Conservation (phyloP, 1,139 yeast genomes). For the Wickerhamiella pararugosa region DNA sequence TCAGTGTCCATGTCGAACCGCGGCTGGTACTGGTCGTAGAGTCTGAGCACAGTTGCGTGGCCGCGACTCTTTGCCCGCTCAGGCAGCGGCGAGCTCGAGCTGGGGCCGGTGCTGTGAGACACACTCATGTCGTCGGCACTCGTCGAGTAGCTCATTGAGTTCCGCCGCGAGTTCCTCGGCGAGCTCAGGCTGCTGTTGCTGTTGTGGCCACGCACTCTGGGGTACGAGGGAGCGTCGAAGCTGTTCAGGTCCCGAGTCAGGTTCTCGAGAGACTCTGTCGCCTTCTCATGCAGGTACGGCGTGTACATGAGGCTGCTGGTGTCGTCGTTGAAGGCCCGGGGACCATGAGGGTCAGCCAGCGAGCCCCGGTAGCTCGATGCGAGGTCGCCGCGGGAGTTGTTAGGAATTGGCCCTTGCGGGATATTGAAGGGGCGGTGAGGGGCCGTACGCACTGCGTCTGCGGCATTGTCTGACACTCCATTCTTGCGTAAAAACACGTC, state of each 20-base stretch:
- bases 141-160: not conserved
- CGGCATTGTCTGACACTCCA: too few relatives aligned
- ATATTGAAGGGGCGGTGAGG: too few relatives aligned
- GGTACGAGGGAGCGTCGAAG: conserved; percentile 4
- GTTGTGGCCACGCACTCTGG: not conserved
- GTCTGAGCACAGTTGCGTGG: conserved; percentile 6
- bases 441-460: too few relatives aligned
- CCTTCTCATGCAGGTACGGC: conserved; percentile 2
- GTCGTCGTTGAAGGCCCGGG: too few relatives aligned
- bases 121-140: not conserved
- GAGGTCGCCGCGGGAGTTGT: too few relatives aligned
- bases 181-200: too few relatives aligned
- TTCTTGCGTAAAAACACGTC: too few relatives aligned
- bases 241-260: conserved; percentile 3
- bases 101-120: not conserved
- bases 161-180: too few relatives aligned
- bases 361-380: too few relatives aligned
- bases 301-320: not conserved
- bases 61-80: conserved; percentile 6
- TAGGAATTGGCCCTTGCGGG: too few relatives aligned
- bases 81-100: conserved; percentile 2
- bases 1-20: not conserved
- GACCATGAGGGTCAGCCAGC: too few relatives aligned
- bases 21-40: conserved; percentile 6
- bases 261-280: not conserved